phyloP scores from a whole-genome alignment of 768 basidiomycete genomes.

The Trichaptum fuscoviolaceum region DNA sequence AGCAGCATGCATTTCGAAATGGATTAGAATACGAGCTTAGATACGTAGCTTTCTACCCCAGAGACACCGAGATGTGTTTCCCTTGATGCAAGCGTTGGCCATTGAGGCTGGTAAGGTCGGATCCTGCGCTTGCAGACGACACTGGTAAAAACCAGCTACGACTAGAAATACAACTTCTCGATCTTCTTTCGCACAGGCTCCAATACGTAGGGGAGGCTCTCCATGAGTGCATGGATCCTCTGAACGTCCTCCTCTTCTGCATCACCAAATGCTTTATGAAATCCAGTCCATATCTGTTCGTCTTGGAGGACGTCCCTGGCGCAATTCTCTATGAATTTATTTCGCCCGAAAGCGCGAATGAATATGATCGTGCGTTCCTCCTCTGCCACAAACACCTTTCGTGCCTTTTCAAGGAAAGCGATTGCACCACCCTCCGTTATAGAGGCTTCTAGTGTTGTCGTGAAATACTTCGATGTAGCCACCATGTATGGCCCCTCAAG shows the following conservation, averaged over 20 bases:
- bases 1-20: no score
- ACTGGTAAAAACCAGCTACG: no score
- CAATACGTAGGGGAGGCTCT: conserved; percentile 84
- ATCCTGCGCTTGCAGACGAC: no score
- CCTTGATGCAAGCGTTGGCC: no score
- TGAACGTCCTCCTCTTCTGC: conserved; percentile 94
- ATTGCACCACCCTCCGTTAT: conserved; percentile 83
- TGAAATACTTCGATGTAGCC: conserved; percentile 87
- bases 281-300: conserved; percentile 86
- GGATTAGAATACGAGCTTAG: no score
- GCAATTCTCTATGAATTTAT: conserved; percentile 84
- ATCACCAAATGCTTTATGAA: conserved; percentile 83
- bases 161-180: no score
- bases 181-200: conserved; percentile 90
- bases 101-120: no score
- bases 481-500: conserved; percentile 86
- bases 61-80: no score
- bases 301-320: conserved; percentile 89
- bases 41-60: no score
- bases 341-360: conserved; percentile 62
- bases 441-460: conserved; percentile 85
- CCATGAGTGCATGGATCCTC: conserved; percentile 87
- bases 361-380: conserved; percentile 44
- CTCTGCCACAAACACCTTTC: conserved; percentile 87
- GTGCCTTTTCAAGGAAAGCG: conserved; percentile 93